Evolutionary conservation across 1,284 basidiomycete genomes (phyloP).

Genomic region (Moniliophthora roreri): DNA sequence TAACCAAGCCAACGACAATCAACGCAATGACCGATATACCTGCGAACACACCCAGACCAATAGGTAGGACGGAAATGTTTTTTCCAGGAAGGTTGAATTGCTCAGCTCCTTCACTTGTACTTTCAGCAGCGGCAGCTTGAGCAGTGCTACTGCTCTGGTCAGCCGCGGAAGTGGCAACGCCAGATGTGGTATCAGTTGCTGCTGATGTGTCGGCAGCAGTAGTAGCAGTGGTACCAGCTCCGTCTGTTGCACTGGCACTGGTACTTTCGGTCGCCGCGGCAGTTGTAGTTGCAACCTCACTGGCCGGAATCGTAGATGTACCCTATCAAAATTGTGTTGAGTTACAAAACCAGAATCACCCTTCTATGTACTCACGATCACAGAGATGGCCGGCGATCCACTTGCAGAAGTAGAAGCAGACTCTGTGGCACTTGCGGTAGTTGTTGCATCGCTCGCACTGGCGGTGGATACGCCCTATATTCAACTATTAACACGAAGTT

Average conservation of each 20-base stretch:
- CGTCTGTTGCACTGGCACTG: conserved; percentile 10
- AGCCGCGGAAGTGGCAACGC: conserved; percentile 21
- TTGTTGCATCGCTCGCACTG: background rate
- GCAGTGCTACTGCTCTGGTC: conserved; percentile 32
- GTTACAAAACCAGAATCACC: conserved; percentile 3
- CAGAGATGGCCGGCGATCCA: conserved; percentile 13
- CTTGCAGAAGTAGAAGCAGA: conserved; percentile 9
- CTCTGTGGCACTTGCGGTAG: conserved; percentile 10
- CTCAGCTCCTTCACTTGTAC: conserved; percentile 36
- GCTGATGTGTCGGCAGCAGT: conserved; percentile 5
- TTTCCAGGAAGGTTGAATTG: conserved; percentile 71
- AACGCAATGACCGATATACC: conserved; percentile 79
- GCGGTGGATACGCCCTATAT: background rate
- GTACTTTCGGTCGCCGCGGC: conserved; percentile 12
- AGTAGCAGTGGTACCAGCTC: conserved; percentile 11
- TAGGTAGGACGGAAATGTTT: conserved; percentile 70
- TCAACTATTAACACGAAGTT: background rate
- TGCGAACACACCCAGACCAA: conserved; percentile 79
- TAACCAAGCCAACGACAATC: conserved; percentile 77
- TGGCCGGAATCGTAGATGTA: conserved; percentile 21
- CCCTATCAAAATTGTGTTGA: conserved; percentile 21
- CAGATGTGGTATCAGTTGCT: conserved; percentile 12
- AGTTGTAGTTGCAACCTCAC: background rate
- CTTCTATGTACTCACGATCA: conserved; percentile 15
- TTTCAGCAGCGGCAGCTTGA: conserved; percentile 36